Evolutionary conservation across 805 yeast genomes (phyloP), one percentile per base, ranked within the genome.

Genomic region (Candida saitoana): DNA sequence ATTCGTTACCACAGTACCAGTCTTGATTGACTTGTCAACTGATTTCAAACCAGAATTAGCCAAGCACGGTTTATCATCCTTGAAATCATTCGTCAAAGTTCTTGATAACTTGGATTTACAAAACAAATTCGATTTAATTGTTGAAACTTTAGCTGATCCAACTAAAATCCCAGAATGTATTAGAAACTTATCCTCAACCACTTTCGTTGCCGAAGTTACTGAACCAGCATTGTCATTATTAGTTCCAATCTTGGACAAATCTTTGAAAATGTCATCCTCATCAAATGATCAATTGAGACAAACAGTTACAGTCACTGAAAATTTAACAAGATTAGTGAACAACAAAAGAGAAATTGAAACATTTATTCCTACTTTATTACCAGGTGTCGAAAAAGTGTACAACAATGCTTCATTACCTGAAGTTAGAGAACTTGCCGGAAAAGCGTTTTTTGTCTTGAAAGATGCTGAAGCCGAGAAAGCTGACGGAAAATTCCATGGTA

Each of bases 141-240:
- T 87, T 31, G 86, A 84, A 49, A 91, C 98, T 39, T 75, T 93
- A 63, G 89, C 95, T 36, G 86, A 91, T 59, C 98, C 98, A 42
- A 74, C 74, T 49, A 85, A 86, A 59, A 95, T 91, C 38, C 87
- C 96, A 43, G 83, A 78, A 45, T 89, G 96, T 65, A 87, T 91
- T 63, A 87, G 84, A 65, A 79, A 91, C 34, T 76, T 91, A 49
- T 84, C 96, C 2, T 85, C 95, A 32, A 97, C 91, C 41, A 93
- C 99, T 0, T 91, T 91, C 63, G 98, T 91, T 38, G 96, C 99
- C 36, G 99, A 93, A 70, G 99, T 91, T 49, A 93, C 97, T 12
- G 98, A 90, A 69, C 95, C 98, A 4, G 95, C 95, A 3, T 73
- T 91, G 53, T 79, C 98, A 6, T 68, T 91, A 43, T 73, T 91